Evolutionary conservation across 768 basidiomycete species (phyloP), one percentile per base, ranked within the genome.

Genomic region (Trametes cinnabarina): DNA sequence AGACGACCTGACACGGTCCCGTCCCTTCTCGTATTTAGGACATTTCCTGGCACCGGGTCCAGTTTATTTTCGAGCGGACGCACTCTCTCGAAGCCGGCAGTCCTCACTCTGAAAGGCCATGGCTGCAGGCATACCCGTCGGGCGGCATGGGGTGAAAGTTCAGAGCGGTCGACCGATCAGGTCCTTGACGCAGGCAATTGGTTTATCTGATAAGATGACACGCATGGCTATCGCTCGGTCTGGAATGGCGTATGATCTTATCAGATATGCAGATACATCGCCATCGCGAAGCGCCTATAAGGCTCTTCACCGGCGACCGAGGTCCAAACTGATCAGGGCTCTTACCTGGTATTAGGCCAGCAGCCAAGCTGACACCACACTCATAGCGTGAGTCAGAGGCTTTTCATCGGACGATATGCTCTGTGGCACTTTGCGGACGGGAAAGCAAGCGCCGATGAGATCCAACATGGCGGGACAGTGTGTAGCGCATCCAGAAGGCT

Each of bases 151-250:
- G 37, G 12, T 22, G 20, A 35, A 34, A 20, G 32, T 35, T 34
- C 47, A 49, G 34, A 17, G 17, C 32, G n/a, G n/a, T 22, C 19
- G 20, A 23, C 30, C 46, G 48, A 50, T 50, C 48, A 50, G 48
- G 39, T 40, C 39, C 42, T 9, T 41, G 19, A 11, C 52, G 32
- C 15, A 46, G 44, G 44, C 14, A 26, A 46, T 46, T 46, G 44
- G 30, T 35, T 44, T 54, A 54, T 54, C 52, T 46, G 52, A 54
- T 54, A 54, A 54, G 52, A 54, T 54, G 40, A 35, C 44, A 46
- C 23, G 44, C 44, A 26, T 46, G 23, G 22, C 23, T 40, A 43
- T 42, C 19, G 42, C 41, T 30, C 42, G 26, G 51, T 11, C 51
- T 23, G 19, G 41, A 34, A 22, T n/a, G 8, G 19, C 17, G 19